Base-by-base conservation (phyloP, 2,329 filamentous ascomycete species). In the Nemania sp. region DNA sequence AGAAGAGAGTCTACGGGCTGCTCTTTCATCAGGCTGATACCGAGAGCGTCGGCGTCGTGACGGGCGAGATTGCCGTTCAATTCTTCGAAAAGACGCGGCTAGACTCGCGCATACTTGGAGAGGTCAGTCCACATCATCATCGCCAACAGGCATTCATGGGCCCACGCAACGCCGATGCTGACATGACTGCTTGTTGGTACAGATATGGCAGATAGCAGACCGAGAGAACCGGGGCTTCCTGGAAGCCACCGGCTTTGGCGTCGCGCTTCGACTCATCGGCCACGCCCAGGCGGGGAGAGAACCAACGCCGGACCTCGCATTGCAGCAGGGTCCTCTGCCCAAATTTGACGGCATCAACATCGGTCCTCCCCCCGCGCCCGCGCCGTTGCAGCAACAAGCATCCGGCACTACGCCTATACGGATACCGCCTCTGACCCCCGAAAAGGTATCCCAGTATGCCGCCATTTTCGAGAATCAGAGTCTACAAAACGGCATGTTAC, bases 151-250 rank as follows among this genome's bases (percentile, higher is more conserved):
- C 43, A 11, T 39, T 39, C 32, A 39, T 48, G n/a, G n/a, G 48
- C 45, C 18, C 12, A 47, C 48, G 54, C 32, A 57, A 15, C 45
- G 15, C 48, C 48, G 25, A 45, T 67, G 63, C 74, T 76, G 62
- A 78, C 68, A 48, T 56, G 45, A 17, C 29, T 15, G 47, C 50
- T 55, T n/a, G 65, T 57, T 10, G 12, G 21, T 66, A 60, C 76
- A 97, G 90, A 98, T 99, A 83, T 99, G 95, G 95, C 94, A 98
- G 79, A 95, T 99, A 75, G 94, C 95, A 68, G 95, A 99, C 79
- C 92, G 87, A 67, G 94, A 98, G 80, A 99, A 99, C 80, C 87
- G 93, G 66, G 95, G 95, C 54, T 90, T 98, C 68, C 81, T 99
- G 68, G 97, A 93, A 35, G 92, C 92, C 18, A 87, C 92, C 43